phyloP scores from a whole-genome alignment of 805 yeast genomes.

The Suhomyces kilbournensis region DNA sequence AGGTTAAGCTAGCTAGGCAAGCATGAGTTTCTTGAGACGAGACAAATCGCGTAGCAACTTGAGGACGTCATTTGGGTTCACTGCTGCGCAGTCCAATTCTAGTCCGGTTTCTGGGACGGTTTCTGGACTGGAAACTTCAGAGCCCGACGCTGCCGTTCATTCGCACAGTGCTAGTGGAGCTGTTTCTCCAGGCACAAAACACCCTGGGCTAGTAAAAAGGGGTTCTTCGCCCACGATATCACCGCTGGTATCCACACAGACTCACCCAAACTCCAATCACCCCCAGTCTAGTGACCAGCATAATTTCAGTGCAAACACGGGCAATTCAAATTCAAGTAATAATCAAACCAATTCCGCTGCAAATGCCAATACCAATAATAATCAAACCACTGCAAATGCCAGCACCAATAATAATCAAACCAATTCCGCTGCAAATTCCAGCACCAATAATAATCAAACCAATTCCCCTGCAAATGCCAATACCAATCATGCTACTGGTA shows the following conservation, averaged over 20 bases:
- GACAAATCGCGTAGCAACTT: constrained; percentile 20
- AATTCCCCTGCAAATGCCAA: too few species aligned
- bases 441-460: too few species aligned
- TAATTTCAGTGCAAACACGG: too few species aligned
- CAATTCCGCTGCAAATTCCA: too few species aligned
- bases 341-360: too few species aligned
- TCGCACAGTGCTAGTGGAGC: background rate
- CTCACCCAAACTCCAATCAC: background rate
- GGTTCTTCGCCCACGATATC: constrained; percentile 4
- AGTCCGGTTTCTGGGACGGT: background rate
- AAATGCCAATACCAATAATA: too few species aligned
- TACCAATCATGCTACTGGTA: background rate
- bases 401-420: too few species aligned
- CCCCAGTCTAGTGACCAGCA: too few species aligned
- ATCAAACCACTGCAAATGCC: too few species aligned
- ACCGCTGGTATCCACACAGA: constrained; percentile 7
- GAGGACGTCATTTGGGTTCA: constrained; percentile 6
- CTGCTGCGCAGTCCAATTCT: constrained; percentile 7
- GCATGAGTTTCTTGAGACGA: constrained; percentile 25
- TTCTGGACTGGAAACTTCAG: background rate
- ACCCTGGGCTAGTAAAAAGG: background rate
- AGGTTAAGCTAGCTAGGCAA: background rate
- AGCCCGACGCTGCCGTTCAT: background rate
- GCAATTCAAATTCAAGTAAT: too few species aligned
- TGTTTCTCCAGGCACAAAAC: constrained; percentile 1